These are phyloP conservation scores for Hypoxylon sp. DNA, from an alignment of 2,329 filamentous ascomycete genomes.

Conservation along the genomic window DNA sequence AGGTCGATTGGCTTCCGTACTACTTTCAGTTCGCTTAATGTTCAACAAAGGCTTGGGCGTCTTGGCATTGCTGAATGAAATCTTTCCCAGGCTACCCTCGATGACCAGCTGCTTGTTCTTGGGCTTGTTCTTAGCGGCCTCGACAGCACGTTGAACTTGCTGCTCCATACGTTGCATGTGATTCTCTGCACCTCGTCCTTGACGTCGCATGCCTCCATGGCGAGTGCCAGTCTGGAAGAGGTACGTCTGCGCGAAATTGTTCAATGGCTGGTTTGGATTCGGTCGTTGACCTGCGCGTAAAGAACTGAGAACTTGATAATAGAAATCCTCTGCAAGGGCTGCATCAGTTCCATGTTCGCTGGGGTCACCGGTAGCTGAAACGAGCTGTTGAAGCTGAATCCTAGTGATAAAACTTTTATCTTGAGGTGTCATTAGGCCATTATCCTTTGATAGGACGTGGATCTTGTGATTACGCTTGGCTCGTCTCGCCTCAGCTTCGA, in stretches of 20 bases:
- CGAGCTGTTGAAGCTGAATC: slow-evolving; percentile 95
- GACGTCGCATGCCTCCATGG: slow-evolving; percentile 78
- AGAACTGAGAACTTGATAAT: slow-evolving; percentile 97
- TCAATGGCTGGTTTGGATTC: slow-evolving; percentile 91
- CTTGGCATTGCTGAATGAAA: slow-evolving; percentile 98
- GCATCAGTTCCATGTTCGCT: slow-evolving; percentile 84
- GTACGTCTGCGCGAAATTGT: slow-evolving; percentile 98
- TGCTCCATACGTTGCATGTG: slow-evolving; percentile 99
- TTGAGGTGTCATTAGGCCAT: slow-evolving; percentile 97
- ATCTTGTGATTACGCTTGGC: slow-evolving; percentile 99
- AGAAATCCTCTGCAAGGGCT: slow-evolving; percentile 92
- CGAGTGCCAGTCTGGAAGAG: slow-evolving; percentile 93
- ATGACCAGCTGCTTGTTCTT: slow-evolving; percentile 98
- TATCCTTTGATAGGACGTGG: slow-evolving; percentile 90
- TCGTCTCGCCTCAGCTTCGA: slow-evolving; percentile 92
- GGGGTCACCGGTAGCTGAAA: slow-evolving; percentile 89
- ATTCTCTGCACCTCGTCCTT: slow-evolving; percentile 89
- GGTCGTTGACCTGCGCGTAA: slow-evolving; percentile 91
- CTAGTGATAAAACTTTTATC: slow-evolving; percentile 99
- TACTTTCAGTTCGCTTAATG: slow-evolving; percentile 87
- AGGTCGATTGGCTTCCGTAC: slow-evolving; percentile 68
- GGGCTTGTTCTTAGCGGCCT: slow-evolving; percentile 95
- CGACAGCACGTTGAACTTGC: slow-evolving; percentile 95
- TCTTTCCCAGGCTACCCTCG: slow-evolving; percentile 95
- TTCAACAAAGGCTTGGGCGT: slow-evolving; percentile 95